These are phyloP conservation scores for Eugenia klotzschiana DNA, from an alignment of 441 rosid genomes.

Conservation along the genomic window DNA sequence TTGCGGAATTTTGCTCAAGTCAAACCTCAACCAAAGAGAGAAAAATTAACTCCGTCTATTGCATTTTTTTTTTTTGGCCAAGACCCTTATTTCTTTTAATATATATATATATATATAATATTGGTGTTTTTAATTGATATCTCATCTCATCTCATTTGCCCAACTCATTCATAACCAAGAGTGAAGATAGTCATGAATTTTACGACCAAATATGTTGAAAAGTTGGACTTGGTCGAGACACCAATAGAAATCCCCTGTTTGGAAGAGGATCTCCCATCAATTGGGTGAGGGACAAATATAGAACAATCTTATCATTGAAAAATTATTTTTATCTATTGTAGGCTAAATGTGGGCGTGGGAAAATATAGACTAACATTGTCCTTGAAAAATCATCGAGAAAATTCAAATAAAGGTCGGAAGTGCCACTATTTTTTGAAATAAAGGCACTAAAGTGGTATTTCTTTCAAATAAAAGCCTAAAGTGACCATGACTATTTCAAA, in stretches of 20 bases:
- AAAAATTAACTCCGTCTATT: not conserved
- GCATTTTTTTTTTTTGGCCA: not conserved
- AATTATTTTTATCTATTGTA: not conserved
- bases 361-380: not conserved
- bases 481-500: too few relatives aligned
- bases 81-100: too few relatives aligned
- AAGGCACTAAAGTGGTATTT: too few relatives aligned
- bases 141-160: too few relatives aligned
- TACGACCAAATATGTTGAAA: not conserved
- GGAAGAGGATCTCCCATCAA: not conserved
- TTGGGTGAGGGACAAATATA: not conserved
- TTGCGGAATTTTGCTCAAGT: not conserved
- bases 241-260: not conserved
- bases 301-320: not conserved
- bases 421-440: too few relatives aligned
- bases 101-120: too few relatives aligned
- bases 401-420: too few relatives aligned
- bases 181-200: too few relatives aligned
- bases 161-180: too few relatives aligned
- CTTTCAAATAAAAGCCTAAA: too few relatives aligned
- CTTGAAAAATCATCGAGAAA: not conserved
- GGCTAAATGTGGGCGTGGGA: not conserved
- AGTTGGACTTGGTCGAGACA: not conserved
- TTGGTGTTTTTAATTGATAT: too few relatives aligned
- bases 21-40: not conserved